phyloP scores from a whole-genome alignment of 306 rosid genomes.

The Acacia crassicarpa region DNA sequence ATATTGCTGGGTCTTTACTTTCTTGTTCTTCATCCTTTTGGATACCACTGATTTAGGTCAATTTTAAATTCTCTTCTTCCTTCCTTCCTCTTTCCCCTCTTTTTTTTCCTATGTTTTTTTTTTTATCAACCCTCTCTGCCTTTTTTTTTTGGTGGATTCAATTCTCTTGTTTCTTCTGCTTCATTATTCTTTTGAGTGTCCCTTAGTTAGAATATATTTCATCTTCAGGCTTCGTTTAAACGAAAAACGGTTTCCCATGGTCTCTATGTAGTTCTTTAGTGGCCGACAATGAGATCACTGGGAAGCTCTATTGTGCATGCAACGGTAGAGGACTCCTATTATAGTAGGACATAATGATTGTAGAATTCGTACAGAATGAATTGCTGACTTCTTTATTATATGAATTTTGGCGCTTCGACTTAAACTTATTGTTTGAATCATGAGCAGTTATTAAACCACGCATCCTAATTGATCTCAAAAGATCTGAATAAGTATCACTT shows the following conservation, averaged over 20 bases:
- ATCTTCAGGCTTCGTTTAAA: background rate
- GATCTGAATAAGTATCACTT: slow-evolving; percentile 1
- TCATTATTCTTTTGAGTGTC: background rate
- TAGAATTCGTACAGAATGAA: background rate
- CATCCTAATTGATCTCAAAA: background rate
- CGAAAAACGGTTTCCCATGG: background rate
- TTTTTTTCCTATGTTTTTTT: too few species aligned
- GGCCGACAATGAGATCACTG: slow-evolving; percentile 10
- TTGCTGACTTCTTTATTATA: background rate
- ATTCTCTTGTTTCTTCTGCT: background rate
- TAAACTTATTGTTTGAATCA: slow-evolving; percentile 1
- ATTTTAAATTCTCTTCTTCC: background rate
- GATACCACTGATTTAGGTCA: background rate
- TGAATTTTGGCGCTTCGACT: slow-evolving; percentile 18
- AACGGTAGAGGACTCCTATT: background rate
- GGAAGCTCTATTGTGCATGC: slow-evolving; percentile 9
- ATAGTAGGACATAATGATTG: slow-evolving; percentile 4
- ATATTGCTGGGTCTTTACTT: background rate
- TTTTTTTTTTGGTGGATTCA: background rate
- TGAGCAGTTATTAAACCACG: background rate
- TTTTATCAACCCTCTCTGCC: too few species aligned
- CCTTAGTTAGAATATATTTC: background rate
- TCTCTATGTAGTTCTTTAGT: slow-evolving; percentile 28
- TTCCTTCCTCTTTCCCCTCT: background rate
- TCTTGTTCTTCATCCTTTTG: background rate